Evolutionary conservation across 768 basidiomycete genomes (phyloP), one percentile per base, ranked within the genome.

Genomic region (Tulasnella calospora): DNA sequence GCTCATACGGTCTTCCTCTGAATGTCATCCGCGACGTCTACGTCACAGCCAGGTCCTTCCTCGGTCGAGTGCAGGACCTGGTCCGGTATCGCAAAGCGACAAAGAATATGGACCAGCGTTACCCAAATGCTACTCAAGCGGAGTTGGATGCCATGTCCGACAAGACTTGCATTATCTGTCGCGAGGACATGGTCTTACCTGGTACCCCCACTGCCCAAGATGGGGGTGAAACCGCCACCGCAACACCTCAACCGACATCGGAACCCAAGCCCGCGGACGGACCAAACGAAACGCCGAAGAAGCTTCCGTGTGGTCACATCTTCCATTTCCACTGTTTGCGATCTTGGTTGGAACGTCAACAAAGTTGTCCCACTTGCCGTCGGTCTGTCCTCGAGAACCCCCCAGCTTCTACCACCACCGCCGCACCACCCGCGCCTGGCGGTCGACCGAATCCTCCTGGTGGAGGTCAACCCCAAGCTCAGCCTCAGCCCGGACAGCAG

Each of bases 1-100:
- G 94, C 2, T 92, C 94, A 86, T 96, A 98, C 82, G 96, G 96
- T 27, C 87, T 99, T 47, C 98, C 98, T 1, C 87, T 99, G 77
- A 98, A 99, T 86, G 96, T 99, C 80, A 89, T 99, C 80, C 92
- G 98, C 73, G 97, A 99, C 85, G 95, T 99, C 70, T 99, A 97
- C 85, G 89, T 98, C 82, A 98, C 98, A 0, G 92, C 94, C 7
- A 90, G 95, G 27, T 97, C 97, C 2, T 98, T 99, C 87, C 86
- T 96, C 81, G 89, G 91, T 2, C 90, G 96, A 57, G 88, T 95
- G 70, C 90, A 93, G 41, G 96, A 96, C 44, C 89, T 99, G 78
- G 89, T 94, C 76, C 92, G 95, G 67, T 99, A 98, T 84, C 93
- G 94, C 81, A 92, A 92, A 19, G 97, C 98, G 2, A 99, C 97